Conservation (phyloP, 1,284 basidiomycete species). For the Apiotrichum sp. region DNA sequence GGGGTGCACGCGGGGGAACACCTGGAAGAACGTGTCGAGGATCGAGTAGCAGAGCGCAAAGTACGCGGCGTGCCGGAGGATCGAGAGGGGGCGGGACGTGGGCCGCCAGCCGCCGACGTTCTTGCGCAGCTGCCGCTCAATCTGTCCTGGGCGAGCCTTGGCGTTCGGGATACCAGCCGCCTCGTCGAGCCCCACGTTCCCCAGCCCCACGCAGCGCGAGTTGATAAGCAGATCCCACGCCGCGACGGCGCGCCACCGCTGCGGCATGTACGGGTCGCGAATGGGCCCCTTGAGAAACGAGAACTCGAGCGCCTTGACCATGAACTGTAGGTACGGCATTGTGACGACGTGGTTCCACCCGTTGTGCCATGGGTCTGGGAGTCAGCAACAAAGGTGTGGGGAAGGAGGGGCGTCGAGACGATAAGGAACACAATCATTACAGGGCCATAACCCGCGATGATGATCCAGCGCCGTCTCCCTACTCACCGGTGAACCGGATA, state of each 20-base stretch:
- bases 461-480: background rate
- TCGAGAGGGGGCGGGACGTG: conserved; percentile 18
- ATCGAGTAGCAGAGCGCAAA: conserved; percentile 21
- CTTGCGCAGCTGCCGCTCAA: background rate
- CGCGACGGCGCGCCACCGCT: conserved; percentile 9
- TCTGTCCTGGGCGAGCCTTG: background rate
- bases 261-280: conserved; percentile 25
- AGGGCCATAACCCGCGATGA: too few relatives aligned
- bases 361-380: conserved; percentile 2
- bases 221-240: conserved; percentile 32
- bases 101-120: background rate
- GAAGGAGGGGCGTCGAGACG: too few relatives aligned
- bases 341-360: conserved; percentile 14
- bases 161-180: conserved; percentile 1
- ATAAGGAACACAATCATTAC: too few relatives aligned
- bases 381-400: background rate
- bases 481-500: conserved; percentile 31
- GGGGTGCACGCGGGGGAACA: background rate
- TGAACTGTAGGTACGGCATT: conserved; percentile 6
- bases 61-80: conserved; percentile 24
- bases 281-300: conserved; percentile 23
- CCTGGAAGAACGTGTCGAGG: conserved; percentile 26
- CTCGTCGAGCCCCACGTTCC: conserved; percentile 19
- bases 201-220: conserved; percentile 33
- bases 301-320: conserved; percentile 30